Evolutionary conservation across 2,329 filamentous ascomycete species (phyloP).

Genomic region (Didymella exigua): DNA sequence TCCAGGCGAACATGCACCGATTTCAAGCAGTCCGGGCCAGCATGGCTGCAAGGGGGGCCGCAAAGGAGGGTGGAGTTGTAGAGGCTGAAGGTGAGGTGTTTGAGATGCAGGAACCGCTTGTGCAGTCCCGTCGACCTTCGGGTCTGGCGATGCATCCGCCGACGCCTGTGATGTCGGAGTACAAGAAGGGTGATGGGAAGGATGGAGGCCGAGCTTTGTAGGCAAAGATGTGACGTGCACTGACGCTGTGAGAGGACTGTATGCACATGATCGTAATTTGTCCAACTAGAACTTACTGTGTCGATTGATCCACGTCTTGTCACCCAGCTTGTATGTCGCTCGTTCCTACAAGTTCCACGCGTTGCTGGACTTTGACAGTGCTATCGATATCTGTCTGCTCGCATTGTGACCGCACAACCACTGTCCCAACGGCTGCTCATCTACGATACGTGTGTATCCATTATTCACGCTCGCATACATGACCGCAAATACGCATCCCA

Average conservation of each 20-base stretch:
- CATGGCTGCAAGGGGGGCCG: neutral
- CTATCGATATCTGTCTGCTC: too few relatives aligned
- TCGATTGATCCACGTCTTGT: too few relatives aligned
- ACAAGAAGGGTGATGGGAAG: neutral
- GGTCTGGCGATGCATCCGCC: neutral
- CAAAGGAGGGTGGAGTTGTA: neutral
- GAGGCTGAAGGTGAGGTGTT: neutral
- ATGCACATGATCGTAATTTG: too few relatives aligned
- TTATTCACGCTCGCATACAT: neutral
- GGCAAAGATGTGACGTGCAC: neutral
- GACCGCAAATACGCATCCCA: neutral
- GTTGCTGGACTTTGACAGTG: too few relatives aligned
- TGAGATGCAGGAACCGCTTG: neutral
- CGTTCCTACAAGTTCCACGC: neutral
- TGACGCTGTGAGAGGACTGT: too few relatives aligned
- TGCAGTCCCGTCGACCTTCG: neutral
- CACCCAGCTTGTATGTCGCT: too few relatives aligned
- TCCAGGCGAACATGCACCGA: neutral
- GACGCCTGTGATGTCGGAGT: neutral
- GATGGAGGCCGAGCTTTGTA: neutral
- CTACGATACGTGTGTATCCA: neutral
- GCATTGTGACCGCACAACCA: neutral
- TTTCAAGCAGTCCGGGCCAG: neutral
- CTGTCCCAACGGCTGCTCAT: neutral
- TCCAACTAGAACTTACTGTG: too few relatives aligned